These are phyloP conservation scores for Salvia sclarea DNA, from an alignment of 305 asterid genomes.

Conservation along the genomic window DNA sequence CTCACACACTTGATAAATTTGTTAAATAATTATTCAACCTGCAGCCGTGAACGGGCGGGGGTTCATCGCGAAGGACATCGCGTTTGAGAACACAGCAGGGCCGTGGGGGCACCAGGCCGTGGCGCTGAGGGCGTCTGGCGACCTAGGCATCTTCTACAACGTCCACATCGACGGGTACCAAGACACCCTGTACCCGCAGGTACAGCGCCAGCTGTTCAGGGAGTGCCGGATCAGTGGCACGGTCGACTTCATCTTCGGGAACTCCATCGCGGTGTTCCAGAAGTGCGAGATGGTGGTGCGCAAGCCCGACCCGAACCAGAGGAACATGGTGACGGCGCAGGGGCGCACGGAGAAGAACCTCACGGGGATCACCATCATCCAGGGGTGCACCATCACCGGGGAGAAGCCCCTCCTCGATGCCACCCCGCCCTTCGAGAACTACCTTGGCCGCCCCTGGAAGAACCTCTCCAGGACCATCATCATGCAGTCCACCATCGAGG, in stretches of 20 bases:
- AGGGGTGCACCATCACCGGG: slow-evolving; percentile 46
- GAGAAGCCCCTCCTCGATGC: slow-evolving; percentile 39
- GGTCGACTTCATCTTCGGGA: slow-evolving; percentile 54
- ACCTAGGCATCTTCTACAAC: slow-evolving; percentile 50
- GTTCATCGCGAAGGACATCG: slow-evolving; percentile 63
- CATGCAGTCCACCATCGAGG: slow-evolving; percentile 60
- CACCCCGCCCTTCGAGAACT: slow-evolving; percentile 40
- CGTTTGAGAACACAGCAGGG: slow-evolving; percentile 74
- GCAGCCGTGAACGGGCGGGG: slow-evolving; percentile 54
- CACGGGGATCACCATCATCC: slow-evolving; percentile 51
- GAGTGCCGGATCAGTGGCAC: slow-evolving; percentile 56
- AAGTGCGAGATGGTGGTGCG: slow-evolving; percentile 42
- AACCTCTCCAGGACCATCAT: slow-evolving; percentile 61
- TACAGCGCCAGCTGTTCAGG: slow-evolving; percentile 47
- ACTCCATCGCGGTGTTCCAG: slow-evolving; percentile 44
- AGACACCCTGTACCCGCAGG: slow-evolving; percentile 53
- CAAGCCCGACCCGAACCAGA: slow-evolving; percentile 49
- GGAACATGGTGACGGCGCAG: slow-evolving; percentile 83
- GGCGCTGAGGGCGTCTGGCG: slow-evolving; percentile 65
- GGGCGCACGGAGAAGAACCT: slow-evolving; percentile 60
- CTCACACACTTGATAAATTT: no score
- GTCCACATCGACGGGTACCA: slow-evolving; percentile 60
- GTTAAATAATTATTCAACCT: no score
- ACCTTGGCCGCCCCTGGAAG: slow-evolving; percentile 89
- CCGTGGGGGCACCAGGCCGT: slow-evolving; percentile 70